Percentiles rank a stretch among this genome's conserved stretches.
phyloP scores from a whole-genome alignment of 2,329 filamentous ascomycete genomes.

The Cercospora sesami region DNA sequence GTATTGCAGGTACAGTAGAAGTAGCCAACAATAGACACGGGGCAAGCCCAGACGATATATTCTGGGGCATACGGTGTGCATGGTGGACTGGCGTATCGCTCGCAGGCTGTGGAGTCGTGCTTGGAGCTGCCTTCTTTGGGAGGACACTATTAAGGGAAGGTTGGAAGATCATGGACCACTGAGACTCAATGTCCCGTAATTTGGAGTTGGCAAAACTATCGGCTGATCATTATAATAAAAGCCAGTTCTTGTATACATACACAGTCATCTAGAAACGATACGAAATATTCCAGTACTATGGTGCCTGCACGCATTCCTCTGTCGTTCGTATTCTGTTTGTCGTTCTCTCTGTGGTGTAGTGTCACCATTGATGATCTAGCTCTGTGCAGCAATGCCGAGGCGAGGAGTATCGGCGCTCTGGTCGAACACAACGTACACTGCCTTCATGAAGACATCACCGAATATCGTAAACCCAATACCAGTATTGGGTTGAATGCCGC shows the following conservation, averaged over 20 bases:
- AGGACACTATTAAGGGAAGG: conserved; percentile 15
- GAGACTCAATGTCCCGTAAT: background rate
- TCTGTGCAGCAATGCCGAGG: conserved; percentile 48
- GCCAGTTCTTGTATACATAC: background rate
- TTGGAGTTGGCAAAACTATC: background rate
- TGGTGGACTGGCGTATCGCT: conserved; percentile 43
- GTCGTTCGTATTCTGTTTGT: background rate
- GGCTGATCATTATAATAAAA: background rate
- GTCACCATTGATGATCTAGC: background rate
- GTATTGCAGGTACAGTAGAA: conserved; percentile 65
- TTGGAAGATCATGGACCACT: conserved; percentile 13
- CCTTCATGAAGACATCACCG: conserved; percentile 73
- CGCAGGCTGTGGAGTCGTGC: conserved; percentile 29
- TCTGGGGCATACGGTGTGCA: conserved; percentile 44
- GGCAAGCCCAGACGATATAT: conserved; percentile 32
- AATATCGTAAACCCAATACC: conserved; percentile 67
- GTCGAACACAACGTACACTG: conserved; percentile 72
- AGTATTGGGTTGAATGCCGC: conserved; percentile 67
- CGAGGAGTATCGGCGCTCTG: conserved; percentile 42
- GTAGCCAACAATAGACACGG: conserved; percentile 44
- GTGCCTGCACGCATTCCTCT: background rate
- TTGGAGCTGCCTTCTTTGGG: conserved; percentile 29
- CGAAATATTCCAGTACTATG: conserved; percentile 1
- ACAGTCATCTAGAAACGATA: background rate
- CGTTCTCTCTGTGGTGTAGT: background rate